Conservation (phyloP, 768 basidiomycete genomes). For the Serendipita sp. region DNA sequence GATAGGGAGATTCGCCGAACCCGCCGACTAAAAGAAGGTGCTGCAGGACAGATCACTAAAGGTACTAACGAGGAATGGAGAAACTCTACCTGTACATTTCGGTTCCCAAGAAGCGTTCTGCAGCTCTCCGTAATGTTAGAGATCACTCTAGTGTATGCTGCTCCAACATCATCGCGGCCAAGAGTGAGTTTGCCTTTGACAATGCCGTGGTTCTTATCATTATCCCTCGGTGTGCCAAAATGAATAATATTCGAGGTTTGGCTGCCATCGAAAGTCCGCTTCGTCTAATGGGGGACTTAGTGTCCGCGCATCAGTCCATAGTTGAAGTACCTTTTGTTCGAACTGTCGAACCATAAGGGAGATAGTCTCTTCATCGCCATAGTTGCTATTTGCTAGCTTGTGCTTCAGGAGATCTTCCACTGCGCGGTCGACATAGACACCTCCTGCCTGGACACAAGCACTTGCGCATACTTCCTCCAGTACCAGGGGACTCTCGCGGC, state of each 20-base stretch:
- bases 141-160: background rate
- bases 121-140: background rate
- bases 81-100: background rate
- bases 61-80: background rate
- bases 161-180: background rate
- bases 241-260: background rate
- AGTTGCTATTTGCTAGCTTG: too few relatives aligned
- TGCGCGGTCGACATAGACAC: background rate
- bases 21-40: background rate
- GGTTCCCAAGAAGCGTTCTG: background rate
- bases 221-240: constrained; percentile 6
- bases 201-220: background rate
- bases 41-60: background rate
- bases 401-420: background rate
- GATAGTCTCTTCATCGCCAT: background rate
- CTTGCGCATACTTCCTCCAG: too few relatives aligned
- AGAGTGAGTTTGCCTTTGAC: background rate
- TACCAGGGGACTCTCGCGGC: background rate
- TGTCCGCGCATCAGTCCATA: background rate
- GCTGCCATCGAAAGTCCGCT: constrained; percentile 7
- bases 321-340: background rate
- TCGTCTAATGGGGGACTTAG: constrained; percentile 4
- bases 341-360: too few relatives aligned
- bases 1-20: background rate
- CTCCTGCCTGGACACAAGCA: background rate